Conservation (phyloP, 805 yeast species). For the Starmerella apicola region DNA sequence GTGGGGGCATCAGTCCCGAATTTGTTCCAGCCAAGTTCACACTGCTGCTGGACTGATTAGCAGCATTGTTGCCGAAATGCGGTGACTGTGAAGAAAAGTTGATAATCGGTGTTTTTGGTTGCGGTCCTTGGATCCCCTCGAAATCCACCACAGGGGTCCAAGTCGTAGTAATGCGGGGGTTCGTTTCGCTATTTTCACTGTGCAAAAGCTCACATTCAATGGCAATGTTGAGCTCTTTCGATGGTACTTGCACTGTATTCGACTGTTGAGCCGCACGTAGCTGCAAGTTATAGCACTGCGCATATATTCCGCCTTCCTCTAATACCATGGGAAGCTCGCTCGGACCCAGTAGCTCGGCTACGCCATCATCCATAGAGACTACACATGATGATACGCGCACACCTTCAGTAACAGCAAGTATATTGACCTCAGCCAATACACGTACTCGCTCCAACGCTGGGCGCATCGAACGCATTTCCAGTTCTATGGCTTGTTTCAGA, state of each 20-base stretch:
- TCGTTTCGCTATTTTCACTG: not conserved
- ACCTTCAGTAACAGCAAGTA: slow-evolving; percentile 9
- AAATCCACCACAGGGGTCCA: slow-evolving; percentile 22
- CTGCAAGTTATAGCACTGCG: slow-evolving; percentile 17
- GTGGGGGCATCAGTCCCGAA: not conserved
- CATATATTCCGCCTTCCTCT: slow-evolving; percentile 9
- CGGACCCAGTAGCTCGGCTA: slow-evolving; percentile 13
- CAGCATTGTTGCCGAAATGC: not conserved
- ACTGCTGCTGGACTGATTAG: not conserved
- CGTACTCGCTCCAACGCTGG: slow-evolving; percentile 22
- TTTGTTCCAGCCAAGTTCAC: slow-evolving; percentile 1
- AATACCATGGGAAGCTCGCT: slow-evolving; percentile 12
- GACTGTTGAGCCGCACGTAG: slow-evolving; percentile 11
- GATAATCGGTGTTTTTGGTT: slow-evolving; percentile 23
- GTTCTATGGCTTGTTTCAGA: slow-evolving; percentile 17
- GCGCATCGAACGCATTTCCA: slow-evolving; percentile 19
- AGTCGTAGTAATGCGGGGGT: slow-evolving; percentile 13
- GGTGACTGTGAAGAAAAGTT: slow-evolving; percentile 15
- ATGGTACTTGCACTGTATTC: slow-evolving; percentile 5
- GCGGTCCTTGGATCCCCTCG: slow-evolving; percentile 22
- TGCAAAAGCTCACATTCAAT: slow-evolving; percentile 15
- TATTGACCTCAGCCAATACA: slow-evolving; percentile 20
- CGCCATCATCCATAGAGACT: slow-evolving; percentile 18
- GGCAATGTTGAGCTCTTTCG: slow-evolving; percentile 11
- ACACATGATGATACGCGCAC: slow-evolving; percentile 9